Percentiles rank a stretch among this genome's conserved stretches.
These are phyloP conservation scores for Knoxia roxburghii DNA, from an alignment of 257 asterid genomes.

Conservation along the genomic window DNA sequence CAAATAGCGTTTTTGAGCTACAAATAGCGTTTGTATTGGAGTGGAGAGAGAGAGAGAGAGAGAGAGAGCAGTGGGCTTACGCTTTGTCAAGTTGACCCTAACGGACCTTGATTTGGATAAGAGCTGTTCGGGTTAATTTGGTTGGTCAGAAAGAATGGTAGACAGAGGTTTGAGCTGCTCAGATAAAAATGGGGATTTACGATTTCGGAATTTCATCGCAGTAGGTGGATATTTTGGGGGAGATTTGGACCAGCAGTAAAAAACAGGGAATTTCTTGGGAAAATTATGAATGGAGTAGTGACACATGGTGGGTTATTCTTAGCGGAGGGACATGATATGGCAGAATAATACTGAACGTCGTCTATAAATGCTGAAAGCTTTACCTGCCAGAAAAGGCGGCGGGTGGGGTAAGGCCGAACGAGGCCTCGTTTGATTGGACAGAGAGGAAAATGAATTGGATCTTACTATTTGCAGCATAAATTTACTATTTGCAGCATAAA, in stretches of 20 bases:
- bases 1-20: too few relatives aligned
- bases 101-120: conserved; percentile 74
- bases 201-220: conserved; percentile 18
- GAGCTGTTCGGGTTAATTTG: conserved; percentile 36
- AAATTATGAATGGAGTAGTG: conserved; percentile 30
- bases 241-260: conserved; percentile 39
- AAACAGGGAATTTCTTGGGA: conserved; percentile 37
- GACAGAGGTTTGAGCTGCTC: conserved; percentile 84
- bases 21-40: too few relatives aligned
- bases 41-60: too few relatives aligned
- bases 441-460: too few relatives aligned
- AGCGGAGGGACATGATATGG: conserved; percentile 38
- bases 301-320: conserved; percentile 30
- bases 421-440: too few relatives aligned
- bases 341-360: conserved; percentile 24
- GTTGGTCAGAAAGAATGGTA: conserved; percentile 60
- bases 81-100: conserved; percentile 90
- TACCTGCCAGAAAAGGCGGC: conserved; percentile 35
- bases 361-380: conserved; percentile 43
- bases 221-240: conserved; percentile 21
- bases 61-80: conserved; percentile 72
- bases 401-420: too few relatives aligned
- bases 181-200: conserved; percentile 53
- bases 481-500: too few relatives aligned
- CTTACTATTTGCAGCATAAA: too few relatives aligned